phyloP scores from a whole-genome alignment of 176 grass and related monocot species.

The Avena eriantha region DNA sequence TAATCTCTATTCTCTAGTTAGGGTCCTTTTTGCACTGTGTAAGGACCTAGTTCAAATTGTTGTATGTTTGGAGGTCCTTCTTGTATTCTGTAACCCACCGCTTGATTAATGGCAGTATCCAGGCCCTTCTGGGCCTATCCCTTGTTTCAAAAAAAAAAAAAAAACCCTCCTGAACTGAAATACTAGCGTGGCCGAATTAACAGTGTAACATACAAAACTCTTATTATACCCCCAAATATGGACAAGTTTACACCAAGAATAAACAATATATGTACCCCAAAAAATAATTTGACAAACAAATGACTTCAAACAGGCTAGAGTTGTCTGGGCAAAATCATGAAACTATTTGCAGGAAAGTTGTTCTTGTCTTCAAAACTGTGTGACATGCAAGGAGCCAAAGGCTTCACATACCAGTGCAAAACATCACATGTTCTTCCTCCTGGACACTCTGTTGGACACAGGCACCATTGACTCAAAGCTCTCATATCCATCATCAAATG shows the following conservation, averaged over 20 bases:
- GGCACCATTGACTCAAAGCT: conserved; percentile 70
- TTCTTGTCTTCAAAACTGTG: conserved; percentile 29
- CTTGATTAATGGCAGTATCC: too few species aligned
- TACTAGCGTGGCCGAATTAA: neutral
- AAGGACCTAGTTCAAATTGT: too few species aligned
- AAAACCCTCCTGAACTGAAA: conserved; percentile 25
- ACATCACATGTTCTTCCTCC: conserved; percentile 56
- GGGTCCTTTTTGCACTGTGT: too few species aligned
- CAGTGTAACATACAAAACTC: conserved; percentile 3
- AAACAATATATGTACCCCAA: conserved; percentile 34
- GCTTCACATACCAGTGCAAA: neutral
- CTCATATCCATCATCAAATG: conserved; percentile 60
- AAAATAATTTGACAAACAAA: conserved; percentile 41
- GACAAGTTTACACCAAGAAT: conserved; percentile 56
- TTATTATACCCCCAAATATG: conserved; percentile 40
- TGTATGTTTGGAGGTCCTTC: too few species aligned
- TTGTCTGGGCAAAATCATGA: conserved; percentile 10
- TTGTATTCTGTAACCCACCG: too few species aligned
- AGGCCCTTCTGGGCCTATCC: too few species aligned
- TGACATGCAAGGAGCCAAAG: neutral
- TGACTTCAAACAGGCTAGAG: conserved; percentile 26
- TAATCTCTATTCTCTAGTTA: too few species aligned
- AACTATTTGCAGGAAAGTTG: conserved; percentile 42
- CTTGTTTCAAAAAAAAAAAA: too few species aligned
- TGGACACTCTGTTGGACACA: conserved; percentile 53